Base-by-base conservation (phyloP, 139 green algal genomes). In the Mesostigma viride region DNA sequence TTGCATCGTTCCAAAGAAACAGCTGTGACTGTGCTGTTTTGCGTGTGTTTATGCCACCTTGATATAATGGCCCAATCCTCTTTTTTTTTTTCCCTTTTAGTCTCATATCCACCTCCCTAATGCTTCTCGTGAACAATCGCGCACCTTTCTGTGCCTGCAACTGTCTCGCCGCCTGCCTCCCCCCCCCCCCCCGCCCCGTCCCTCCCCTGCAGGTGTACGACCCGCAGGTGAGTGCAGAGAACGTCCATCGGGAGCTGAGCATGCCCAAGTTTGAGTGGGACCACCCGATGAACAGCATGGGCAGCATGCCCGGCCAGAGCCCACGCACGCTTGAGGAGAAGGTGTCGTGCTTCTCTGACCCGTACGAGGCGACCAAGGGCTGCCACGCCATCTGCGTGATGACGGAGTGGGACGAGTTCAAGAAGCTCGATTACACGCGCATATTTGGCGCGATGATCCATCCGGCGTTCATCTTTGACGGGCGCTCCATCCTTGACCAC, bases 361-460 rank as follows among this genome's bases (percentile, higher is more conserved):
- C 58, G 22, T 72, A 64, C 48, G 80, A 90, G 24, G 89, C 89
- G 0, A 79, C 74, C 17, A 69, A 87, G 31, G 91, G 74, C 44
- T 79, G 87, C 5, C 90, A 96, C 67, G 92, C 79, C 34, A 78
- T 99, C 22, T 86, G 77, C 68, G 72, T 99, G 2, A 79, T 98
- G 48, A 99, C 93, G 5, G 94, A 99, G 83, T 99, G 94, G 94
- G 94, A 99, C 66, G 81, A 94, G 76, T 99, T 98, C 84, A 97
- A 95, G 82, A 69, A 28, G 4, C 73, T 85, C 17, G 85, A 90
- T 73, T 90, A 76, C 56, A 58, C 40, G 17, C 40, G 17, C 14
- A 53, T 95, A 8, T 94, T 91, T 64, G 76, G 83, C 44, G 74
- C 58, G 61, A 99, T 99, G 94, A 70, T 83, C 35, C 97, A 98